phyloP scores from a whole-genome alignment of 2,329 filamentous ascomycete species.

The Venturia pyrina region DNA sequence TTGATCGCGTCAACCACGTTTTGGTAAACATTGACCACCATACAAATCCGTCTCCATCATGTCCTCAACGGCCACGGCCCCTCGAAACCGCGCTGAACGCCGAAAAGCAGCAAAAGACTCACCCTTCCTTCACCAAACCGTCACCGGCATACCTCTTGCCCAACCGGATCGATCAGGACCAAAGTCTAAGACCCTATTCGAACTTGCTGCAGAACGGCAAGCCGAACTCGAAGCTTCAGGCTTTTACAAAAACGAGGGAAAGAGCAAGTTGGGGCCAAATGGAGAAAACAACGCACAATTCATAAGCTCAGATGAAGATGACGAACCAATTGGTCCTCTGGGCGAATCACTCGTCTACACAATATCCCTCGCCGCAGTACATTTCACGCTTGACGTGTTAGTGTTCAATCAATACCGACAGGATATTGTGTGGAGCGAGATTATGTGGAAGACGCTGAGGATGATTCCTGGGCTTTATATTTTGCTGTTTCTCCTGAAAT shows the following conservation, averaged over 20 bases:
- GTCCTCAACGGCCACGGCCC: slow-evolving; percentile 17
- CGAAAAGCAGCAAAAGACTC: slow-evolving; percentile 30
- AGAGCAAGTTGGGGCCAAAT: slow-evolving; percentile 21
- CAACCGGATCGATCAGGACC: slow-evolving; percentile 60
- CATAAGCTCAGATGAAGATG: slow-evolving; percentile 25
- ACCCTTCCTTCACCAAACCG: slow-evolving; percentile 22
- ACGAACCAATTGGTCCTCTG: slow-evolving; percentile 35
- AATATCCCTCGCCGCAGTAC: slow-evolving; percentile 56
- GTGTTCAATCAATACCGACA: slow-evolving; percentile 71
- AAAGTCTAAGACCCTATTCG: slow-evolving; percentile 58
- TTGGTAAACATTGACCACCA: neutral
- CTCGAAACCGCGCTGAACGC: slow-evolving; percentile 36
- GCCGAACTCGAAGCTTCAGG: slow-evolving; percentile 27
- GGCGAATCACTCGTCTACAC: slow-evolving; percentile 40
- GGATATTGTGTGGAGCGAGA: slow-evolving; percentile 49
- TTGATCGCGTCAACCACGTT: neutral
- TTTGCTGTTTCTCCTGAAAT: slow-evolving; percentile 34
- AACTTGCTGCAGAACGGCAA: slow-evolving; percentile 56
- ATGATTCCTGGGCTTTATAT: slow-evolving; percentile 35
- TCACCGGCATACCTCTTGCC: slow-evolving; percentile 39
- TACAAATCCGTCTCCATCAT: slow-evolving; percentile 12
- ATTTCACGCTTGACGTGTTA: slow-evolving; percentile 69
- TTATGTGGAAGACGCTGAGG: slow-evolving; percentile 42
- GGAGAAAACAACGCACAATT: slow-evolving; percentile 15
- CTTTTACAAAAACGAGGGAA: slow-evolving; percentile 13